These are phyloP conservation scores for Citrullus mucosospermus DNA, from an alignment of 306 rosid species.

Conservation along the genomic window DNA sequence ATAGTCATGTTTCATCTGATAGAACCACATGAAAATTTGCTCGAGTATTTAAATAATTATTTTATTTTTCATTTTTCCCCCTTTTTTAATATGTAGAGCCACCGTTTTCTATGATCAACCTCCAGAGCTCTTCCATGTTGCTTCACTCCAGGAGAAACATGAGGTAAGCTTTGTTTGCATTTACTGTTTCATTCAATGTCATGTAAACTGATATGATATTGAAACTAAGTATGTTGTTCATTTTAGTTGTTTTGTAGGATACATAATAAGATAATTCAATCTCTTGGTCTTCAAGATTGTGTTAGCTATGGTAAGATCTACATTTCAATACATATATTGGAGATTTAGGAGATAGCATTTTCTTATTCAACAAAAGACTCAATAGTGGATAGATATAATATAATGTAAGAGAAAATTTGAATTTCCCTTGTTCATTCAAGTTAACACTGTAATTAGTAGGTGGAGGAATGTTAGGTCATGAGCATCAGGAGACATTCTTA, in stretches of 20 bases:
- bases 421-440: constrained; percentile 7
- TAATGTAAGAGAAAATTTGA: no score
- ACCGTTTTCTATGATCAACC: constrained; percentile 88
- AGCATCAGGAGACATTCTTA: constrained; percentile 42
- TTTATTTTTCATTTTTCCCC: neutral
- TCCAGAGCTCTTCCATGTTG: constrained; percentile 74
- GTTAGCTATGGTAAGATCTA: constrained; percentile 40
- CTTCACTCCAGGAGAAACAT: constrained; percentile 73
- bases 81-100: constrained; percentile 20
- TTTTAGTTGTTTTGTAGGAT: constrained; percentile 68
- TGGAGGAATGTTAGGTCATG: constrained; percentile 22
- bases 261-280: constrained; percentile 40
- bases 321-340: neutral
- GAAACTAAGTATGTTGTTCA: neutral
- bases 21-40: constrained; percentile 1
- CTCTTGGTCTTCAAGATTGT: constrained; percentile 59
- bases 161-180: constrained; percentile 27
- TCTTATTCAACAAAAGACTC: no score
- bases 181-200: neutral
- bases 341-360: no score
- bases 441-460: constrained; percentile 22
- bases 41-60: neutral
- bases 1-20: constrained; percentile 8
- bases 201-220: neutral
- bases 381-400: no score